Evolutionary conservation across 2,329 filamentous ascomycete species (phyloP), one percentile per base, ranked within the genome.

Genomic region (Gremmenia infestans): DNA sequence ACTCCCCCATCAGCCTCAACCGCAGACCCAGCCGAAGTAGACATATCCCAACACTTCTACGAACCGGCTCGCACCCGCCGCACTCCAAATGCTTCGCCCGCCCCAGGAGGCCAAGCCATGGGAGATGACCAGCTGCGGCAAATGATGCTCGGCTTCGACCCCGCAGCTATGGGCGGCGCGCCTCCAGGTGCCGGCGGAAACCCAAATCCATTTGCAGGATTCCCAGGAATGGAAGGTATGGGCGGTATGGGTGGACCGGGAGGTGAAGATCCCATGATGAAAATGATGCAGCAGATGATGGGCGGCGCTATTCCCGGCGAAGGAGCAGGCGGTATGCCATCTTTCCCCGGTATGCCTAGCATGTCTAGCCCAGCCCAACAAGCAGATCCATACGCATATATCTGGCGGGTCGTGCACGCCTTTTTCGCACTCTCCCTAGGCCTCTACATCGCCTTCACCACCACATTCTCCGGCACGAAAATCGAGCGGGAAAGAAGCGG

Each of bases 261-360:
- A 52, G 74, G 62, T 22, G 72, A 84, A n/a, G 86, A 88, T 65
- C 84, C 84, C 12, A 86, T 88, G 80, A 78, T 88, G 78, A 81
- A 83, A 71, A 86, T 92, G 81, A 79, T 93, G 71, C 82, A 87
- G 66, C 86, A 91, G 71, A 83, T 91, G 78, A 81, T 89, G 76
- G 74, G 76, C 25, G 76, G 70, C 23, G 76, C 70, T 11, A 69
- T 68, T 5, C 69, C 71, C 11, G 64, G 65, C 9, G 67, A 62
- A 45, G 67, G 65, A 28, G 37, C 61, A 17, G 71, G 60, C 52
- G 69, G 69, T 3, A 67, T 69, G 61, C 68, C 69, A 25, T 61
- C 68, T 7, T 70, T 71, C 60, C 68, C 67, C 42, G 72, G 71
- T 14, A 76, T 81, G 71, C 72, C 75, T 52, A 72, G 73, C 28